A percentile compares a stretch with the other conserved stretches of the same genome.
Conservation (phyloP, 2,329 filamentous ascomycete genomes). For the Aaosphaeria pasadenensis region DNA sequence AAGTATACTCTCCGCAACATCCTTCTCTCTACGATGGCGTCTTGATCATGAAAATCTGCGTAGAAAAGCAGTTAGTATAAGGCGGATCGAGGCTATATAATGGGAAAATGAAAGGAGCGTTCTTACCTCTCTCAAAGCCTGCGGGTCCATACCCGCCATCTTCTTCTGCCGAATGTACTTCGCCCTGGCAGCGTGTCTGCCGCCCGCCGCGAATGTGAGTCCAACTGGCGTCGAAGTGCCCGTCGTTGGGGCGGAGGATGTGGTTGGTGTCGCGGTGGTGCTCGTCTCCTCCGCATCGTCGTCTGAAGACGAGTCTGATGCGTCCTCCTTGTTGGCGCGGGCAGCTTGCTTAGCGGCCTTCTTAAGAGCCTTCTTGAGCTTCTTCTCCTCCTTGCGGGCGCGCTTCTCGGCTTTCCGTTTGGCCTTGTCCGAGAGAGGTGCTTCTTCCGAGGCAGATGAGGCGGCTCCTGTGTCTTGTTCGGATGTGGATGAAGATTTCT, state of each 20-base stretch:
- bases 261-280: constrained; percentile 21
- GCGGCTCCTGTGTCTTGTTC: constrained; percentile 4
- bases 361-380: constrained; percentile 48
- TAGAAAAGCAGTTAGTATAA: constrained; percentile 8
- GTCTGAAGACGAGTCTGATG: constrained; percentile 11
- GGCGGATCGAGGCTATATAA: not conserved
- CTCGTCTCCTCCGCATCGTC: constrained; percentile 12
- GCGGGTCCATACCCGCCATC: constrained; percentile 74
- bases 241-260: constrained; percentile 31
- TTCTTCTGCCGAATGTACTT: constrained; percentile 87
- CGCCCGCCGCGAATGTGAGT: constrained; percentile 42
- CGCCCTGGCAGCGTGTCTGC: constrained; percentile 71
- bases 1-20: too few relatives aligned
- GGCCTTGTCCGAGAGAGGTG: constrained; percentile 46
- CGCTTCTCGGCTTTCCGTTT: constrained; percentile 42
- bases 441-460: constrained; percentile 14
- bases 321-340: constrained; percentile 16
- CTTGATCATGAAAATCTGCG: constrained; percentile 37
- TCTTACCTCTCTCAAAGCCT: constrained; percentile 78
- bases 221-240: constrained; percentile 45
- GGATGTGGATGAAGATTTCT: constrained; percentile 12
- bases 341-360: constrained; percentile 43
- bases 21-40: constrained; percentile 19
- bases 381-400: constrained; percentile 44
- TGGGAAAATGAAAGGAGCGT: not conserved